phyloP scores from a whole-genome alignment of 2,329 filamentous ascomycete species.

The Periconia sp. region DNA sequence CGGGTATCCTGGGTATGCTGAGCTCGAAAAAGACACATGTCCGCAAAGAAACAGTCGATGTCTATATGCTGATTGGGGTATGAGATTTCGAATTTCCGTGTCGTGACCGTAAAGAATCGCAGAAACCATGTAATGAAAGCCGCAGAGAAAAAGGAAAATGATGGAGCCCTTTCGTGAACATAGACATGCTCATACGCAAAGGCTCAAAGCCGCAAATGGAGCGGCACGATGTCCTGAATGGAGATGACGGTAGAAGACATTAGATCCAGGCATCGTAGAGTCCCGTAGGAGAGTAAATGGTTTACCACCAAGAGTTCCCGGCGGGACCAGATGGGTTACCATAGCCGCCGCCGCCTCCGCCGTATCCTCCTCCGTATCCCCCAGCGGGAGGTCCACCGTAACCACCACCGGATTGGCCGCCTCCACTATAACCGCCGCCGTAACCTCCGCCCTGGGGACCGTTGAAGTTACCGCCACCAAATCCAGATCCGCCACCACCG shows the following conservation, averaged over 20 bases:
- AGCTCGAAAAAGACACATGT: slow-evolving; percentile 44
- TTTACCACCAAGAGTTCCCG: slow-evolving; percentile 70
- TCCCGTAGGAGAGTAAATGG: slow-evolving; percentile 17
- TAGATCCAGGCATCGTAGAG: slow-evolving; percentile 29
- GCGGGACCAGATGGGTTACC: slow-evolving; percentile 68
- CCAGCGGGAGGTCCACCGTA: slow-evolving; percentile 51
- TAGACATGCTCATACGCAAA: slow-evolving; percentile 2
- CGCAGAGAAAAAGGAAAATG: slow-evolving; percentile 23
- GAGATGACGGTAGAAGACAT: slow-evolving; percentile 19
- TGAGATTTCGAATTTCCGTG: slow-evolving; percentile 47
- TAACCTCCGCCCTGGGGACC: slow-evolving; percentile 54
- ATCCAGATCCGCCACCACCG: slow-evolving; percentile 54
- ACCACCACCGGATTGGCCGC: slow-evolving; percentile 39
- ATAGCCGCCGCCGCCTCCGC: slow-evolving; percentile 61
- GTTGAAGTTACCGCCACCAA: slow-evolving; percentile 41
- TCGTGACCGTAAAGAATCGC: slow-evolving; percentile 38
- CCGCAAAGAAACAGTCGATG: slow-evolving; percentile 51
- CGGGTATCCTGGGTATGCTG: slow-evolving; percentile 41
- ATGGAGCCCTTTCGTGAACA: slow-evolving; percentile 1
- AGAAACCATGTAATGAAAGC: slow-evolving; percentile 33
- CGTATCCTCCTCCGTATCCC: slow-evolving; percentile 62
- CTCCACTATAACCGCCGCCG: slow-evolving; percentile 58
- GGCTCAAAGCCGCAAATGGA: slow-evolving; percentile 10
- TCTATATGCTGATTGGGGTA: slow-evolving; percentile 55
- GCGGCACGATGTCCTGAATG: slow-evolving; percentile 26